These are phyloP conservation scores for Melaleuca alternifolia DNA, from an alignment of 345 rosid genomes.

Conservation along the genomic window DNA sequence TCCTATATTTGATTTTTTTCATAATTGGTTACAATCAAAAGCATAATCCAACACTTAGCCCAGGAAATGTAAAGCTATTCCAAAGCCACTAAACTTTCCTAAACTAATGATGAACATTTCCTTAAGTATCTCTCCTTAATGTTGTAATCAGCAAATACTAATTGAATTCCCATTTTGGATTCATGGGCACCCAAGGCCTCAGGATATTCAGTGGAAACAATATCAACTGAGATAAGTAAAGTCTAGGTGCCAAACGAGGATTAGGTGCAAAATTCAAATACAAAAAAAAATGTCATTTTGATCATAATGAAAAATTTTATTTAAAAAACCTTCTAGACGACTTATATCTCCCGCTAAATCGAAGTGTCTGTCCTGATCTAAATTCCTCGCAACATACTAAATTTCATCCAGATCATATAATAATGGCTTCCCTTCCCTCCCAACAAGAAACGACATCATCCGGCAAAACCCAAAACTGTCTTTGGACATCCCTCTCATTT, in stretches of 20 bases:
- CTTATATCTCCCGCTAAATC: accelerated
- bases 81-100: background rate
- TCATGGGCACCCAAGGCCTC: background rate
- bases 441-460: background rate
- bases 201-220: background rate
- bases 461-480: background rate
- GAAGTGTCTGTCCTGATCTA: background rate
- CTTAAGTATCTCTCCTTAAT: background rate
- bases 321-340: background rate
- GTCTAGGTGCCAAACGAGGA: background rate
- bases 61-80: background rate
- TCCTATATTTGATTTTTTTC: background rate
- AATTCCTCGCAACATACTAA: background rate
- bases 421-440: background rate
- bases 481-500: background rate
- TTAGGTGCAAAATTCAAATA: background rate
- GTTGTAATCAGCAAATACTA: background rate
- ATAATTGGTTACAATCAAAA: background rate
- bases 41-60: background rate
- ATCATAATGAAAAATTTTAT: too few relatives aligned
- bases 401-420: background rate
- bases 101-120: background rate
- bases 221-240: background rate
- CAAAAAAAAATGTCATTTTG: too few relatives aligned
- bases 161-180: background rate